Evolutionary conservation across 176 grass and related monocot species (phyloP).

Genomic region (Oryza longistaminata): DNA sequence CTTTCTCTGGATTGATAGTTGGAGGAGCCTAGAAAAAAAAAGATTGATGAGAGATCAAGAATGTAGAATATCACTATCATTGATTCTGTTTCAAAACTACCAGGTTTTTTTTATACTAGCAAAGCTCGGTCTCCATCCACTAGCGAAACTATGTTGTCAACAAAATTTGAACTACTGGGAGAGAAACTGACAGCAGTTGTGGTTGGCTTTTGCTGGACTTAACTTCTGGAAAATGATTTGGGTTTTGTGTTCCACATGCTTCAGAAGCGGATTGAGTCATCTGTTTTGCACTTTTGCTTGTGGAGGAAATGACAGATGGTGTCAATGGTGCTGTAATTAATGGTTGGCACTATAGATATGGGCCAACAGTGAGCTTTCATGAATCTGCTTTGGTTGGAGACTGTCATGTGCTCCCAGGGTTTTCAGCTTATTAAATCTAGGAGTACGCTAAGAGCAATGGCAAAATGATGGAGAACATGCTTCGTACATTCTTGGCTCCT

Average conservation of each 20-base stretch:
- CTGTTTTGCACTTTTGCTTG: constrained; percentile 51
- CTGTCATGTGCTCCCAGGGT: constrained; percentile 44
- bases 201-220: constrained; percentile 72
- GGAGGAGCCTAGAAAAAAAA: constrained; percentile 52
- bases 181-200: constrained; percentile 66
- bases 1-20: constrained; percentile 63
- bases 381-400: constrained; percentile 45
- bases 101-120: constrained; percentile 41
- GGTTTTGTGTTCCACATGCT: constrained; percentile 54
- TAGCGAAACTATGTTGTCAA: constrained; percentile 22
- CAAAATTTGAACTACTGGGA: constrained; percentile 56
- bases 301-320: constrained; percentile 75
- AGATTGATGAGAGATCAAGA: constrained; percentile 45
- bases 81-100: constrained; percentile 62
- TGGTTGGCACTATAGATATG: constrained; percentile 33
- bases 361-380: constrained; percentile 45
- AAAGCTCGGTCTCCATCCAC: constrained; percentile 23
- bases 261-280: constrained; percentile 67
- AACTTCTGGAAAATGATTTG: constrained; percentile 72
- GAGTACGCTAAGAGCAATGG: constrained; percentile 64
- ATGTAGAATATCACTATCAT: constrained; percentile 45
- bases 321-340: constrained; percentile 55
- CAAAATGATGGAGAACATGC: constrained; percentile 65
- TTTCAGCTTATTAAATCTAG: constrained; percentile 4
- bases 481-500: constrained; percentile 73